Evolutionary conservation across 2,329 filamentous ascomycete genomes (phyloP).

Genomic region (Ramularia endophylla): DNA sequence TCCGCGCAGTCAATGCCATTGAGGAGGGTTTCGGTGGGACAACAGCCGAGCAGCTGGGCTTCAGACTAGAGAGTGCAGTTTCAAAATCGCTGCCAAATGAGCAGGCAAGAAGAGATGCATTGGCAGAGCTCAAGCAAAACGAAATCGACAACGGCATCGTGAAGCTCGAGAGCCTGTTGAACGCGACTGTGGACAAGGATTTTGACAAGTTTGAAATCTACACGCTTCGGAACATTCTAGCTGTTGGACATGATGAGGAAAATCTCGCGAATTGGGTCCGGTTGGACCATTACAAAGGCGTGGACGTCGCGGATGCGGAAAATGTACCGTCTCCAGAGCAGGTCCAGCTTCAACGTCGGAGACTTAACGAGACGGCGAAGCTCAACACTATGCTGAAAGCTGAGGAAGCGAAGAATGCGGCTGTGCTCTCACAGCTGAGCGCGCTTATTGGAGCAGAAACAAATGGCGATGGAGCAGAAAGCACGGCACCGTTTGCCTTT

Average conservation of each 20-base stretch:
- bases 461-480: slow-evolving; percentile 7
- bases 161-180: slow-evolving; percentile 45
- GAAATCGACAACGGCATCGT: slow-evolving; percentile 74
- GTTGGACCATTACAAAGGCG: slow-evolving; percentile 73
- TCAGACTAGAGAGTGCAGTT: slow-evolving; percentile 36
- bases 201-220: slow-evolving; percentile 62
- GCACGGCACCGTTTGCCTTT: slow-evolving; percentile 47
- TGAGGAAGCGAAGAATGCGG: slow-evolving; percentile 67
- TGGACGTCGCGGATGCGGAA: slow-evolving; percentile 26
- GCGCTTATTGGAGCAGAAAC: slow-evolving; percentile 43
- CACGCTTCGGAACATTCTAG: slow-evolving; percentile 68
- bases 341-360: slow-evolving; percentile 65
- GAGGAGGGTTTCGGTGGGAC: slow-evolving; percentile 74
- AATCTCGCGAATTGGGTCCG: slow-evolving; percentile 72
- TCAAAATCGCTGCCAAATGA: slow-evolving; percentile 12
- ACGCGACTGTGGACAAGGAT: slow-evolving; percentile 45
- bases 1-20: slow-evolving; percentile 80
- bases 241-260: slow-evolving; percentile 39
- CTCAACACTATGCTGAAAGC: slow-evolving; percentile 63
- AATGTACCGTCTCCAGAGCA: slow-evolving; percentile 57
- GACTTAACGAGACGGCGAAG: slow-evolving; percentile 71
- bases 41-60: slow-evolving; percentile 74
- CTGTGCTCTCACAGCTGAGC: slow-evolving; percentile 60
- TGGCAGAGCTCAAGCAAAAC: slow-evolving; percentile 25
- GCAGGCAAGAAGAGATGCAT: slow-evolving; percentile 32